A percentile compares a stretch with the other conserved stretches of the same genome.
These are phyloP conservation scores for Thymus quinquecostatus DNA, from an alignment of 257 asterid species.

Conservation along the genomic window DNA sequence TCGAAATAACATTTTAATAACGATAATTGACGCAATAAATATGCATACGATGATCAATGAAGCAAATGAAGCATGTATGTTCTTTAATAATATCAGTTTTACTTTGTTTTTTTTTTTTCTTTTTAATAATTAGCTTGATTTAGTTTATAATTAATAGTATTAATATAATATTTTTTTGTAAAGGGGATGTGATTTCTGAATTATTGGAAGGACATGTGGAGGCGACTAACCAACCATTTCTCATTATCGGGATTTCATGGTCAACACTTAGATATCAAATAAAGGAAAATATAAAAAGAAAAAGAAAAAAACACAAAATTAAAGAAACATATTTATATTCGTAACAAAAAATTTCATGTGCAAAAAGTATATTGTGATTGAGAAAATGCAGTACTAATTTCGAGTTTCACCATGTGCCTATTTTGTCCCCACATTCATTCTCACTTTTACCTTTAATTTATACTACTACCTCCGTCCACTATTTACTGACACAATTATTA, in stretches of 20 bases:
- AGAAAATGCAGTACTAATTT: neutral
- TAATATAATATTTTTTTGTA: neutral
- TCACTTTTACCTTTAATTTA: neutral
- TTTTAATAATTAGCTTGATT: neutral
- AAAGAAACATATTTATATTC: neutral
- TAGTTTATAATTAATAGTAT: neutral
- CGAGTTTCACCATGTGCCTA: neutral
- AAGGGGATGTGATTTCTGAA: constrained; percentile 41
- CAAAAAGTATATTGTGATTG: neutral
- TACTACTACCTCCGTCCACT: too few relatives aligned
- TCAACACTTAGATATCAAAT: constrained; percentile 3
- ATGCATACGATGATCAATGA: too few relatives aligned
- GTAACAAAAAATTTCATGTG: neutral
- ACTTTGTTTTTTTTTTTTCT: neutral
- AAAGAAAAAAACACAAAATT: neutral
- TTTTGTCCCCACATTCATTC: neutral
- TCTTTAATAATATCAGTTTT: too few relatives aligned
- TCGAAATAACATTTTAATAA: too few relatives aligned
- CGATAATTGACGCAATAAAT: too few relatives aligned
- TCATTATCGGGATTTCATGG: neutral
- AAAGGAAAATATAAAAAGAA: neutral
- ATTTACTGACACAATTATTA: too few relatives aligned
- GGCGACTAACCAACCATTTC: constrained; percentile 21
- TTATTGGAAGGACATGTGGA: constrained; percentile 43
- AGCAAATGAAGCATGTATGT: too few relatives aligned